Conservation (phyloP, 2,329 filamentous ascomycete species). For the Penicillium sp. region DNA sequence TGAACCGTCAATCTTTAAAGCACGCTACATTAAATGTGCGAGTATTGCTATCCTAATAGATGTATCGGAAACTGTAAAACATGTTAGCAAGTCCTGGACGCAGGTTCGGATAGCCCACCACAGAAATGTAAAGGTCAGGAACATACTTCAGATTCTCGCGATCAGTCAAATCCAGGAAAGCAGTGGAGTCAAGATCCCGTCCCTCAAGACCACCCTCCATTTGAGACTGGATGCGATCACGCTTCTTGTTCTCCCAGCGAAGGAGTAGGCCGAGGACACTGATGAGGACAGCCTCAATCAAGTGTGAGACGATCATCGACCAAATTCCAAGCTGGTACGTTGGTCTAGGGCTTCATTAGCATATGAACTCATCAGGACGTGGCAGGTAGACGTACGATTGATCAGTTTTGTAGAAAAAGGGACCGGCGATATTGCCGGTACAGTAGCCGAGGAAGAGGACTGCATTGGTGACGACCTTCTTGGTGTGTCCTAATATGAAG, state of each 20-base stretch:
- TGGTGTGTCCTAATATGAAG: slow-evolving; percentile 49
- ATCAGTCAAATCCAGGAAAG: slow-evolving; percentile 53
- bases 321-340: slow-evolving; percentile 50
- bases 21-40: too few relatives aligned
- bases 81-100: background rate
- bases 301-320: slow-evolving; percentile 53
- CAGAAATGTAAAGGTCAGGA: background rate
- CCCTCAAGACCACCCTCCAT: slow-evolving; percentile 45
- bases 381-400: slow-evolving; percentile 38
- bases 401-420: slow-evolving; percentile 57
- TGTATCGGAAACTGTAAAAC: slow-evolving; percentile 15
- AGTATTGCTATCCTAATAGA: slow-evolving; percentile 6
- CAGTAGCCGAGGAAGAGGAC: slow-evolving; percentile 58
- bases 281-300: slow-evolving; percentile 49
- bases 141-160: slow-evolving; percentile 48
- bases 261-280: slow-evolving; percentile 45
- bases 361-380: background rate
- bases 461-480: slow-evolving; percentile 61
- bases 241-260: slow-evolving; percentile 46
- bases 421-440: slow-evolving; percentile 57
- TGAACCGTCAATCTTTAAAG: too few relatives aligned
- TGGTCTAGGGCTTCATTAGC: slow-evolving; percentile 31
- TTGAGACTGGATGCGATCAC: slow-evolving; percentile 47
- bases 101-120: background rate
- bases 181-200: slow-evolving; percentile 47